These are phyloP conservation scores for Mychonastes homosphaera DNA, from an alignment of 139 green algal species.

Conservation along the genomic window DNA sequence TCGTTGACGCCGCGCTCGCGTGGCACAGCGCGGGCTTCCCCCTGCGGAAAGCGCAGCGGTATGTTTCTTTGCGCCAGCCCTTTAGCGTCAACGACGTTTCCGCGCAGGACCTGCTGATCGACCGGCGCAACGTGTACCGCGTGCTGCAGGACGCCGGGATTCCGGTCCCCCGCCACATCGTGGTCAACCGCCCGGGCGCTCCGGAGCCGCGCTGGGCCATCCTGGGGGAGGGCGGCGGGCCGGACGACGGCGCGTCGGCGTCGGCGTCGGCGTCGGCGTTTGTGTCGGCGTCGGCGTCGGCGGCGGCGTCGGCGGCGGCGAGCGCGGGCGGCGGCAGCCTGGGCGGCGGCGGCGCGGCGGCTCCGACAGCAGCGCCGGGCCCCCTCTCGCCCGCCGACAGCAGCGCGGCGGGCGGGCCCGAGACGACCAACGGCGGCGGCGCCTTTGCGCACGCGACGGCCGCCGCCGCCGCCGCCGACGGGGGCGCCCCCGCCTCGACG, in stretches of 20 bases:
- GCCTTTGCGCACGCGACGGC: neutral
- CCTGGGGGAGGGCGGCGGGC: too few species aligned
- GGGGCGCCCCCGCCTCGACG: too few species aligned
- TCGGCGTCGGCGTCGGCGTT: too few species aligned
- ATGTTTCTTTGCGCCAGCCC: conserved; percentile 53
- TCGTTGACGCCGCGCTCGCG: conserved; percentile 74
- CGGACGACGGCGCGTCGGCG: too few species aligned
- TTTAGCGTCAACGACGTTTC: conserved; percentile 93
- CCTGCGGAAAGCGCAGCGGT: conserved; percentile 65
- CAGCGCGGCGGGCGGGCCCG: too few species aligned
- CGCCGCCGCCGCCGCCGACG: neutral
- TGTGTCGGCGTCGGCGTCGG: too few species aligned
- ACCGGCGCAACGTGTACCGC: conserved; percentile 41
- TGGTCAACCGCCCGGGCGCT: conserved; percentile 63
- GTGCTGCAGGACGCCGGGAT: conserved; percentile 62
- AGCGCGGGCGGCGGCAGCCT: too few species aligned
- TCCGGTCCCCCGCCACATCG: conserved; percentile 76
- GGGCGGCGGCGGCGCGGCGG: too few species aligned
- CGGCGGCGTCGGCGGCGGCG: too few species aligned
- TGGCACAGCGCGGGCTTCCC: conserved; percentile 96
- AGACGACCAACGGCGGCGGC: too few species aligned
- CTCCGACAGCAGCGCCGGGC: too few species aligned
- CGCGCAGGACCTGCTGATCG: conserved; percentile 74
- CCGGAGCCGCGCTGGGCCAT: neutral
- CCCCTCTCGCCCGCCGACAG: too few species aligned